Base-by-base conservation (phyloP, 257 asterid genomes). In the Voacanga thouarsii region DNA sequence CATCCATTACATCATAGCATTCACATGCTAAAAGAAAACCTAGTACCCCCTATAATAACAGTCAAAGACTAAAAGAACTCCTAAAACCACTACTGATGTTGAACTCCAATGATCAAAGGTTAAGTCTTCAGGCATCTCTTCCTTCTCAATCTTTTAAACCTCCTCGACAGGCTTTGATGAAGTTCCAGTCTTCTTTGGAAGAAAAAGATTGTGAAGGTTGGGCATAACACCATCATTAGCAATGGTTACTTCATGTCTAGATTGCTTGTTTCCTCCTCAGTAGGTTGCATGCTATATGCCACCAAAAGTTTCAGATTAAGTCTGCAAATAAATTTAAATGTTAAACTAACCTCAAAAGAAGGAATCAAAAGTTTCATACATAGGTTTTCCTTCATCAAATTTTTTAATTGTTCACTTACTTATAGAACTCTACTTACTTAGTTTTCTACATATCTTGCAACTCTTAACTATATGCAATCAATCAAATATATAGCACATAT, bases 191-290 rank as follows among this genome's bases (percentile, higher is more conserved):
- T 91, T 91, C 90, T 92, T 91, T 0, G 97, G 97, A 2, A 92
- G 92, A 67, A 91, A 60, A 9, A 86, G 91, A 79, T 91, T 92
- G 90, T 91, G 97, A 73, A 91, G 91, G 85, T 93, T 90, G 65
- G 97, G 96, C 93, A 93, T 91, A 60, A 91, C 93, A 12, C 97
- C 97, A 1, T 93, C 97, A 28, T 93, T 92, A 0, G 96, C 97
- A 63, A 93, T 93, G 0, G 97, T 93, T 44, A 91, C 97, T n/a
- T n/a, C n/a, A 77, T 91, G 97, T 0, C 97, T 93, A 8, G 88
- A 81, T 91, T 89, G 88, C 97, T 90, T 12, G 91, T 72, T 19
- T 93, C 97, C 55, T 91, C 97, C 4, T 91, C 97, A n/a, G n/a
- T n/a, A n/a, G n/a, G n/a, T n/a, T n/a, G n/a, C n/a, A n/a, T n/a